A percentile compares a stretch with the other conserved stretches of the same genome.
phyloP scores from a whole-genome alignment of 164 flowering plant genomes.

The Liquidambar formosana region DNA sequence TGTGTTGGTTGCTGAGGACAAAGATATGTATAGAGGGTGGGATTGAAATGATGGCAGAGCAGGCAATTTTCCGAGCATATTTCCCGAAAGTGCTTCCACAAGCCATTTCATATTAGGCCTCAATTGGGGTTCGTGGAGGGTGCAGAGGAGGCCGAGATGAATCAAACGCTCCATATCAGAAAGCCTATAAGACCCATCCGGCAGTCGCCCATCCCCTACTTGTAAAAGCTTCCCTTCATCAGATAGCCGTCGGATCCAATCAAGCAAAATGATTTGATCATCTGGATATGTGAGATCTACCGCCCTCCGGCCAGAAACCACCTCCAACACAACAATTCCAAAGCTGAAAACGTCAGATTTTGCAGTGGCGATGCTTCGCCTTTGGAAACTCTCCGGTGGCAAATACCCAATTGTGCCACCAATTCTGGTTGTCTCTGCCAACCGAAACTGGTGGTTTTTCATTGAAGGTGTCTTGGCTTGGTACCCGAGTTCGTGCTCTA shows the following conservation, averaged over 20 bases:
- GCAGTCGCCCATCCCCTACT: conserved; percentile 57
- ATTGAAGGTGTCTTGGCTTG: conserved; percentile 22
- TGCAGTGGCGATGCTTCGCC: conserved; percentile 49
- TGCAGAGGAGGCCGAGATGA: conserved; percentile 82
- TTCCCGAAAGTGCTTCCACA: conserved; percentile 62
- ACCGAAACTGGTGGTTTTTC: conserved; percentile 46
- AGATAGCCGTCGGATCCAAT: conserved; percentile 71
- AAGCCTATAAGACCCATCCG: conserved; percentile 60
- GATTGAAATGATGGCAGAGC: conserved; percentile 67
- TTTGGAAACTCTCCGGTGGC: conserved; percentile 88
- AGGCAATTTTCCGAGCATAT: conserved; percentile 45
- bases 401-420: conserved; percentile 96
- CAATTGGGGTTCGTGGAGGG: conserved; percentile 64
- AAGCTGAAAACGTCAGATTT: conserved; percentile 96
- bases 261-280: conserved; percentile 79
- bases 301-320: conserved; percentile 78
- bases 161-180: conserved; percentile 55
- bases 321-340: conserved; percentile 81
- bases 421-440: conserved; percentile 71
- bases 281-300: conserved; percentile 80
- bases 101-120: conserved; percentile 94
- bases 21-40: conserved; percentile 69
- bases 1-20: conserved; percentile 47
- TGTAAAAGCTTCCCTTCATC: conserved; percentile 52
- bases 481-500: conserved; percentile 70